phyloP scores from a whole-genome alignment of 495 filamentous ascomycete species.

The Articulospora tetracladia region DNA sequence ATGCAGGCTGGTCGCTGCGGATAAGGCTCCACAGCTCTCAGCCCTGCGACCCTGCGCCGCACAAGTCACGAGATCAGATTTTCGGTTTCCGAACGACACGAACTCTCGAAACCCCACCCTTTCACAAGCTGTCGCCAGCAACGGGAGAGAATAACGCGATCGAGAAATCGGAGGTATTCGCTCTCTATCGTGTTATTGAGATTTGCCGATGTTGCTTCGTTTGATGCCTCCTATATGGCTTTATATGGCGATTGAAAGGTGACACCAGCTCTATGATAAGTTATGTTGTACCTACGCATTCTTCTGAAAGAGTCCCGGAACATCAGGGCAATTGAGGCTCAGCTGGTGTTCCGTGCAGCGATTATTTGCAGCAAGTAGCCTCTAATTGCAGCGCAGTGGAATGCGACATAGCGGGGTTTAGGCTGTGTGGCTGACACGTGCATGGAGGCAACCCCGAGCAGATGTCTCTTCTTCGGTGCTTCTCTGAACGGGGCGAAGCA shows the following conservation, averaged over 20 bases:
- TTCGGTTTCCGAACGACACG: not conserved
- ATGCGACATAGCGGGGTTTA: too few relatives aligned
- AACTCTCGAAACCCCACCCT: not conserved
- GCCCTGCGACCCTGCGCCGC: not conserved
- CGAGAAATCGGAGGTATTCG: not conserved
- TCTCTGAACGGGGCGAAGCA: not conserved
- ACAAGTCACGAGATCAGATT: not conserved
- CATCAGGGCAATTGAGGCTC: too few relatives aligned
- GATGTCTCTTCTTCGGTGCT: not conserved
- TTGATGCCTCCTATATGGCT: too few relatives aligned
- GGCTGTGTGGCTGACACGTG: too few relatives aligned
- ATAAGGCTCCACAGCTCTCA: too few relatives aligned
- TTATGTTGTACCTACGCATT: too few relatives aligned
- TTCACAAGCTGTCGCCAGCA: not conserved
- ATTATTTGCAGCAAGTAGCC: too few relatives aligned
- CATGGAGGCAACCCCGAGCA: not conserved
- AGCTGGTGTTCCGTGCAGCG: too few relatives aligned
- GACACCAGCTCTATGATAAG: too few relatives aligned
- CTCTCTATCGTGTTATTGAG: not conserved
- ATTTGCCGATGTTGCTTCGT: not conserved
- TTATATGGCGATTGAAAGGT: too few relatives aligned
- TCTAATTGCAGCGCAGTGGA: too few relatives aligned
- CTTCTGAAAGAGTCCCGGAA: too few relatives aligned
- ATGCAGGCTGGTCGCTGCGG: not conserved
- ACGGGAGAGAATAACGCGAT: not conserved